Evolutionary conservation across 1,139 yeast genomes (phyloP), one percentile per base, ranked within the genome.

Genomic region (Candida sp.): DNA sequence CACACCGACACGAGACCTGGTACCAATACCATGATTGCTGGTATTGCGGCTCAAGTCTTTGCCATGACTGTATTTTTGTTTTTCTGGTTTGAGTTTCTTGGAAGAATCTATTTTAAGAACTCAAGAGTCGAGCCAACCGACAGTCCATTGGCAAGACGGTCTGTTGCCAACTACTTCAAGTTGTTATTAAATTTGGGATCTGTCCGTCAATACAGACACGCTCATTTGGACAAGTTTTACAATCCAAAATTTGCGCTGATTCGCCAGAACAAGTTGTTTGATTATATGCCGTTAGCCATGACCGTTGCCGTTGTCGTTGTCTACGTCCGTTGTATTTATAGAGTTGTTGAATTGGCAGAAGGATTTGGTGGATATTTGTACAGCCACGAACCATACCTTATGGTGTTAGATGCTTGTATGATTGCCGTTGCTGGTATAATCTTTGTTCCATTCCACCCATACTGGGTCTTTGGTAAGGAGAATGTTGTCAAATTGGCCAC

Each of bases 301-400:
- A 73, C 86, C 0, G 46, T 72, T 7, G 77, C 89, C 1, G 86
- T 87, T 2, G 31, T 86, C 7, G 79, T 82, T 9, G 78, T 91
- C 41, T 88, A 81, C 60, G 78, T 84, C 48, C 83, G 98, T 68
- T 89, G 96, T 66, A 75, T 88, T 38, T 93, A 90, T 69, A 82
- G 98, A 69, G 85, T 91, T 49, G 82, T 85, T 23, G 98, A 93
- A 67, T 77, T 92, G 53, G 75, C 87, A 3, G 83, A 86, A 61
- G 97, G 98, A 12, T 92, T 92, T 84, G 49, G 61, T 4, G 96
- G 97, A 0, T 80, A 75, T 55, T 73, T 92, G 57, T 86, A 90
- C 51, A 69, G 73, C 1, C 86, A 85, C 60, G 98, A 94, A 68
- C 78, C 79, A 34, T 91, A 80, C 67, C 80, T 93, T 58, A 79